Percentiles rank a stretch among this genome's conserved stretches.
Evolutionary conservation across 345 rosid genomes (phyloP).

Genomic region (thale cress (Arabidopsis thaliana)): DNA sequence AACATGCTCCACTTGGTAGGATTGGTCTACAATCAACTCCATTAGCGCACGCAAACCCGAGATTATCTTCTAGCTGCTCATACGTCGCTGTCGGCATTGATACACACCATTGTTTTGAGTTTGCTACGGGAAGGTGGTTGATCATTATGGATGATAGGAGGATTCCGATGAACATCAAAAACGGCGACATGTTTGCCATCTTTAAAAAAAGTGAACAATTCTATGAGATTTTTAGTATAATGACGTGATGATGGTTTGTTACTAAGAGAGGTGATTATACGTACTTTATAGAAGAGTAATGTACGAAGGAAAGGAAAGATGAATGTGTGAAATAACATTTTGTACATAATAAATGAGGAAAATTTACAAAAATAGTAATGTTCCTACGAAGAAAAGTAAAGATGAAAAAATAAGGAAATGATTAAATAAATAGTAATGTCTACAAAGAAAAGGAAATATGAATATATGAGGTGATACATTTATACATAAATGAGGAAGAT

Average conservation of each 20-base stretch:
- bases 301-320: neutral
- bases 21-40: constrained; percentile 64
- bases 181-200: constrained; percentile 8
- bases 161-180: neutral
- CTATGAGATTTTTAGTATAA: neutral
- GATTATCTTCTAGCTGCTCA: constrained; percentile 60
- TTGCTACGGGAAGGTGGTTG: constrained; percentile 16
- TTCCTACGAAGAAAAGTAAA: too few relatives aligned
- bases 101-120: constrained; percentile 29
- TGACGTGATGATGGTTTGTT: neutral
- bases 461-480: neutral
- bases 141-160: constrained; percentile 21
- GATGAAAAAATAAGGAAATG: too few relatives aligned
- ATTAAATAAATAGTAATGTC: too few relatives aligned
- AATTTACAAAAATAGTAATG: too few relatives aligned
- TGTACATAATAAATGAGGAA: too few relatives aligned
- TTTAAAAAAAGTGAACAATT: neutral
- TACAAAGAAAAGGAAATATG: neutral
- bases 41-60: constrained; percentile 66
- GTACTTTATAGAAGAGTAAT: neutral
- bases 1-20: constrained; percentile 73
- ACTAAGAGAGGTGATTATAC: neutral
- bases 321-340: too few relatives aligned
- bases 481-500: neutral
- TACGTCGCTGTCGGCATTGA: constrained; percentile 18